These are phyloP conservation scores for Polygonum aviculare DNA, from an alignment of 148 eudicot genomes.

Conservation along the genomic window DNA sequence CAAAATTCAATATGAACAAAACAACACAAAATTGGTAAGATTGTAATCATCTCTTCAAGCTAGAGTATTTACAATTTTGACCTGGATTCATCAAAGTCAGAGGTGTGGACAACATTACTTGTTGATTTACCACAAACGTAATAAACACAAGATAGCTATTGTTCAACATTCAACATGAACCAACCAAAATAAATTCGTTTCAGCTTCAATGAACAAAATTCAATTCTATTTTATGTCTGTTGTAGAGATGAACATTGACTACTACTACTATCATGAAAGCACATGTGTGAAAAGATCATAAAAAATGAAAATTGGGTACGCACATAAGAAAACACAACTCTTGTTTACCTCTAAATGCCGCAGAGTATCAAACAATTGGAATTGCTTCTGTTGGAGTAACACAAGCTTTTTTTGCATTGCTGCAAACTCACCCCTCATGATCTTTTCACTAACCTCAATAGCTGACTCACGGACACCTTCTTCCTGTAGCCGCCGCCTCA, in stretches of 20 bases:
- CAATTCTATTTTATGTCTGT: neutral
- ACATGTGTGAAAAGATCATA: too few relatives aligned
- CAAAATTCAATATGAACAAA: neutral
- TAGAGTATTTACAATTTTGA: neutral
- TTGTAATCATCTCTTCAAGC: neutral
- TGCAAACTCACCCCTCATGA: conserved; percentile 51
- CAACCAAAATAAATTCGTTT: neutral
- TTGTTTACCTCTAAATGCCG: conserved; percentile 55
- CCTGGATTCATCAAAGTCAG: neutral
- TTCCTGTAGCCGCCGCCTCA: conserved; percentile 47
- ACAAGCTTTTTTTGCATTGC: conserved; percentile 40
- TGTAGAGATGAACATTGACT: neutral
- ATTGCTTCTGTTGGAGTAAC: conserved; percentile 48
- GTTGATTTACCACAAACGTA: neutral
- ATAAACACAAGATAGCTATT: neutral
- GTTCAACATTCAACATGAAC: neutral
- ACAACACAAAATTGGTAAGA: neutral
- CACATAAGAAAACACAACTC: neutral
- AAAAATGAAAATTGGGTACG: too few relatives aligned
- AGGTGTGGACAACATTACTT: neutral
- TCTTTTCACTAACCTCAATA: conserved; percentile 41
- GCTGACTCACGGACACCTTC: conserved; percentile 52
- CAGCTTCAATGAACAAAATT: neutral
- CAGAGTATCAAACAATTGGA: conserved; percentile 39
- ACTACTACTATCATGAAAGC: neutral